Conservation (phyloP, 169 alveolate species). For the Plasmodium adleri region DNA sequence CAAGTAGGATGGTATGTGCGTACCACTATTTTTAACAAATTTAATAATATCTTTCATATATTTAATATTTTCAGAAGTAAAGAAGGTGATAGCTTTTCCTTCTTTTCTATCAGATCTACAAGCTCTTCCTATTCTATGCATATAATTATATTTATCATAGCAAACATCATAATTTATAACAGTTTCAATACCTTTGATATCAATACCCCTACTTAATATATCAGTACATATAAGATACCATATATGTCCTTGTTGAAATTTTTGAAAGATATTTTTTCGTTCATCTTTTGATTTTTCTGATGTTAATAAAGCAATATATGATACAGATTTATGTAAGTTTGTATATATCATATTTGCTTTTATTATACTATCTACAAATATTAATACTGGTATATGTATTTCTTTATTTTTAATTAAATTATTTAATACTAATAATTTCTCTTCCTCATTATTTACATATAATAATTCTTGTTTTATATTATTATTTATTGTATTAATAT, state of each 20-base stretch:
- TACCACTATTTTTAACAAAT: slow-evolving; percentile 65
- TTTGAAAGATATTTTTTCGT: slow-evolving; percentile 27
- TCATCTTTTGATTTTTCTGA: slow-evolving; percentile 69
- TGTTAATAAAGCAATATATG: slow-evolving; percentile 19
- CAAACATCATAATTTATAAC: slow-evolving; percentile 98
- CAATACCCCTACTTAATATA: slow-evolving; percentile 94
- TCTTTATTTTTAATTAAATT: slow-evolving; percentile 46
- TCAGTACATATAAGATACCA: slow-evolving; percentile 74
- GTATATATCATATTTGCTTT: slow-evolving; percentile 33
- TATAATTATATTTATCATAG: slow-evolving; percentile 93
- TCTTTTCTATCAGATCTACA: slow-evolving; percentile 98
- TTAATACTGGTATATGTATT: slow-evolving; percentile 57
- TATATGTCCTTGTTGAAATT: slow-evolving; percentile 26
- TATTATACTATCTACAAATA: slow-evolving; percentile 45
- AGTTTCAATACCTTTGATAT: slow-evolving; percentile 95
- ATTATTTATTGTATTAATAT: slow-evolving; percentile 51
- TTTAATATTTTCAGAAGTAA: slow-evolving; percentile 21
- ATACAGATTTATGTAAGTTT: slow-evolving; percentile 1
- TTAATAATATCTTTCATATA: slow-evolving; percentile 52
- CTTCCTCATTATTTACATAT: slow-evolving; percentile 70
- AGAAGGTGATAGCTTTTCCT: slow-evolving; percentile 75
- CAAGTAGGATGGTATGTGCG: slow-evolving; percentile 32
- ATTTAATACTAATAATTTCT: slow-evolving; percentile 43
- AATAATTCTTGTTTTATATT: slow-evolving; percentile 69
- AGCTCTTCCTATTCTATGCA: slow-evolving; percentile 99